Conservation (phyloP, 2,329 filamentous ascomycete genomes). For the Hypoxylon sp. region DNA sequence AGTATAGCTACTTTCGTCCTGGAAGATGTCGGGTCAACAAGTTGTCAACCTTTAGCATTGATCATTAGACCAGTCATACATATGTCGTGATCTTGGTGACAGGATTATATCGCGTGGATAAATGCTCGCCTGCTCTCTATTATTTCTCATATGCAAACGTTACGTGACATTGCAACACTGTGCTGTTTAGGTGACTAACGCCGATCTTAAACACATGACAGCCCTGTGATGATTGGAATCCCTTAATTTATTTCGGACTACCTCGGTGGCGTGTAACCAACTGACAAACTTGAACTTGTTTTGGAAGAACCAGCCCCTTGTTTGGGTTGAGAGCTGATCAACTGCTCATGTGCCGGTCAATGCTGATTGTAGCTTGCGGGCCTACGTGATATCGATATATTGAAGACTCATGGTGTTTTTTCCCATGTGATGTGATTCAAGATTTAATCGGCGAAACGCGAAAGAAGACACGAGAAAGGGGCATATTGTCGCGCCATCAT, state of each 20-base stretch:
- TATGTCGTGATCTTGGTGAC: too few relatives aligned
- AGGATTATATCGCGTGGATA: too few relatives aligned
- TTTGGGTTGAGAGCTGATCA: neutral
- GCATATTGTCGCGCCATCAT: neutral
- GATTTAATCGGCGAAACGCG: neutral
- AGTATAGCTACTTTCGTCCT: too few relatives aligned
- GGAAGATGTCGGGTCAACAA: too few relatives aligned
- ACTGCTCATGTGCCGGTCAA: neutral
- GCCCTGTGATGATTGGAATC: neutral
- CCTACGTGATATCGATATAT: neutral
- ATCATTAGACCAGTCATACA: too few relatives aligned
- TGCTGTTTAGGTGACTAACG: neutral
- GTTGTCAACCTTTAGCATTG: too few relatives aligned
- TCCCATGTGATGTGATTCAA: neutral
- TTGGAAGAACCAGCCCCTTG: neutral
- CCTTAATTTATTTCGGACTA: neutral
- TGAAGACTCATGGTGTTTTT: neutral
- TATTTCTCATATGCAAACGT: too few relatives aligned
- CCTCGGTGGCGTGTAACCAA: neutral
- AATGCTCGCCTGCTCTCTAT: too few relatives aligned
- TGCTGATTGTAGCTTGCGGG: neutral
- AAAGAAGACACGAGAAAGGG: too few relatives aligned
- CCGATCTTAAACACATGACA: neutral
- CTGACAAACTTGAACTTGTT: neutral
- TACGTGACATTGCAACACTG: too few relatives aligned